These are phyloP conservation scores for Trametes cingulata DNA, from an alignment of 768 basidiomycete genomes.

Conservation along the genomic window DNA sequence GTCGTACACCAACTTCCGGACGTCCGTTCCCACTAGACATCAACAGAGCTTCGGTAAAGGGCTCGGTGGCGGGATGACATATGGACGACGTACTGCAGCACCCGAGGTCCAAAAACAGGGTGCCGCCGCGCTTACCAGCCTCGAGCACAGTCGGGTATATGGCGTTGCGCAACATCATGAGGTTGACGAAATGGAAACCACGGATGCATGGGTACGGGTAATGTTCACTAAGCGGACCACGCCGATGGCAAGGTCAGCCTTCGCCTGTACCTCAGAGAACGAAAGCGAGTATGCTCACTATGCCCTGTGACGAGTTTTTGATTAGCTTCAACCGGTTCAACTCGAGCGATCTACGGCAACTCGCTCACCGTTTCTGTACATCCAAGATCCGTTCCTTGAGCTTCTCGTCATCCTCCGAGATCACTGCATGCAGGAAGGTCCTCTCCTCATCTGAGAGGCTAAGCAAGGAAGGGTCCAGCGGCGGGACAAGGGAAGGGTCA, in stretches of 20 bases:
- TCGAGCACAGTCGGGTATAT: constrained; percentile 31
- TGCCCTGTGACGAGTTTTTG: constrained; percentile 18
- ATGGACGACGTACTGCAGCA: constrained; percentile 37
- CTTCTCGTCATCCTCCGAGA: constrained; percentile 27
- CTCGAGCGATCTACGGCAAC: neutral
- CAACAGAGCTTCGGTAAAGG: neutral
- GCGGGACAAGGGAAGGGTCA: constrained; percentile 18
- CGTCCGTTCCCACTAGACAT: constrained; percentile 35
- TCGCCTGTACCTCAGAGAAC: neutral
- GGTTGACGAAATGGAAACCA: constrained; percentile 33
- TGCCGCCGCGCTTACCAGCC: constrained; percentile 23
- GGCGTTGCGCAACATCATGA: constrained; percentile 31
- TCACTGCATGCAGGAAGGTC: constrained; percentile 27
- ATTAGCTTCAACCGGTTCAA: neutral
- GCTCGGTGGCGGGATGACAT: too few species aligned
- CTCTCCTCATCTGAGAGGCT: constrained; percentile 20
- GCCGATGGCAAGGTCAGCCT: neutral
- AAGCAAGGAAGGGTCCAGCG: constrained; percentile 28
- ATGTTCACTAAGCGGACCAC: constrained; percentile 18
- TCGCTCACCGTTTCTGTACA: constrained; percentile 29
- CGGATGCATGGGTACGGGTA: constrained; percentile 38
- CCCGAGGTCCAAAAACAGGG: constrained; percentile 35
- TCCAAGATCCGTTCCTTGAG: constrained; percentile 27
- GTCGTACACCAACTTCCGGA: constrained; percentile 35
- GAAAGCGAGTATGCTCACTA: constrained; percentile 23